A percentile compares a stretch with the other conserved stretches of the same genome.
Conservation (phyloP, 176 grass and related monocot species). For the Aegilops umbellulata region DNA sequence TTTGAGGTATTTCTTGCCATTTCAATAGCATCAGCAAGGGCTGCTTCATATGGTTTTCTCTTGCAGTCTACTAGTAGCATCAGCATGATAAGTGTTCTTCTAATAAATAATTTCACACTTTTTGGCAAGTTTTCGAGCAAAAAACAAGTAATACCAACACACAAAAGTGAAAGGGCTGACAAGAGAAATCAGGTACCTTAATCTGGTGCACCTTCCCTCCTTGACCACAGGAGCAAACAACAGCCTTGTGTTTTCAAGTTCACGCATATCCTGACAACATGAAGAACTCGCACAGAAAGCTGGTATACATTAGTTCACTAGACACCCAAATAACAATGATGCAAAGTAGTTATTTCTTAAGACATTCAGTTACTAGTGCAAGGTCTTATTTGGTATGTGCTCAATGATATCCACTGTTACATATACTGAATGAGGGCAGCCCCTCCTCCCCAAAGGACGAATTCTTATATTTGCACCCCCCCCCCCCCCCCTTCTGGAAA, state of each 20-base stretch:
- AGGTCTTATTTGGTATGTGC: not conserved
- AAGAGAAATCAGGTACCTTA: conserved; percentile 36
- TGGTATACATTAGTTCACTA: not conserved
- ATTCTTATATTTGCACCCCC: conserved; percentile 1
- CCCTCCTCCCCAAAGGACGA: not conserved
- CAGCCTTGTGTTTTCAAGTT: not conserved
- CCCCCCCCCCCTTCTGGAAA: not conserved
- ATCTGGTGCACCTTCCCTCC: conserved; percentile 8
- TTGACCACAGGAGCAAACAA: not conserved
- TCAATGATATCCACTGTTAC: not conserved
- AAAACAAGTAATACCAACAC: not conserved
- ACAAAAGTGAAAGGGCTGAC: not conserved
- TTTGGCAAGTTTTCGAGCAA: not conserved
- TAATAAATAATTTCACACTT: not conserved
- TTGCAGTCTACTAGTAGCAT: no score
- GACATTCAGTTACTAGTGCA: not conserved
- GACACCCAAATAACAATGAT: not conserved
- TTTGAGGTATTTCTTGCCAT: no score
- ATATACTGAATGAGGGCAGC: conserved; percentile 14
- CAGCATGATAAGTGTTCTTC: not conserved
- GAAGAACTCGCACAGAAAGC: not conserved
- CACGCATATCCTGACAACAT: conserved; percentile 26
- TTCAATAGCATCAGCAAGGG: no score
- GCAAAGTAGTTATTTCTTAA: conserved; percentile 7
- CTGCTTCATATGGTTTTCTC: no score